Conservation (phyloP, 2,329 filamentous ascomycete genomes). For the Penicillium psychrosexuale region DNA sequence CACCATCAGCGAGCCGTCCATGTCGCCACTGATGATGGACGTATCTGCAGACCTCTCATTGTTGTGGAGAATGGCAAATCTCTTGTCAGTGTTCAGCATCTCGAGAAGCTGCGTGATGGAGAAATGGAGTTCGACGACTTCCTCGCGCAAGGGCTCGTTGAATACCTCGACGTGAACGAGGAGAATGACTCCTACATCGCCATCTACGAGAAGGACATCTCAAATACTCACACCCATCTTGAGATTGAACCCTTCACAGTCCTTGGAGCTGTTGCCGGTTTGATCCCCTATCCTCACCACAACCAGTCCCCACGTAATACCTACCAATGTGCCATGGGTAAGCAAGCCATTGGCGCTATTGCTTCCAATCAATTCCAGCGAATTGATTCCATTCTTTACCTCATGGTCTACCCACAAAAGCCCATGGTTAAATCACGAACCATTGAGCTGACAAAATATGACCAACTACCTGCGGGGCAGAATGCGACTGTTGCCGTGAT, state of each 20-base stretch:
- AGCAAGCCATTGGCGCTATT: constrained; percentile 98
- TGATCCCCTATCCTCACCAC: constrained; percentile 97
- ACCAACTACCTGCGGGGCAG: constrained; percentile 93
- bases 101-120: constrained; percentile 77
- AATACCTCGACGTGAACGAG: constrained; percentile 97
- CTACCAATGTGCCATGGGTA: constrained; percentile 99
- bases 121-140: constrained; percentile 93
- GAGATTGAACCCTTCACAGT: constrained; percentile 99
- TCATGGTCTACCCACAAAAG: constrained; percentile 95
- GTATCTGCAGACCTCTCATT: constrained; percentile 93
- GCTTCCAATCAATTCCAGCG: constrained; percentile 97
- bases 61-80: constrained; percentile 86
- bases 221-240: constrained; percentile 80
- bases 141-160: constrained; percentile 80
- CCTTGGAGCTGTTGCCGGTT: constrained; percentile 86
- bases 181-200: constrained; percentile 95
- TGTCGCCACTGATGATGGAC: constrained; percentile 93
- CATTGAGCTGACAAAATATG: constrained; percentile 94
- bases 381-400: constrained; percentile 92
- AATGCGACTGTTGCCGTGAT: constrained; percentile 98
- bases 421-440: constrained; percentile 97
- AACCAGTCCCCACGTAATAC: constrained; percentile 98
- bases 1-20: constrained; percentile 88
- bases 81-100: constrained; percentile 72
- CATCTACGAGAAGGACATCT: constrained; percentile 81